A percentile compares a stretch with the other conserved stretches of the same genome.
Evolutionary conservation across 495 filamentous ascomycete genomes (phyloP).

Genomic region (Penicillium coprophilum): DNA sequence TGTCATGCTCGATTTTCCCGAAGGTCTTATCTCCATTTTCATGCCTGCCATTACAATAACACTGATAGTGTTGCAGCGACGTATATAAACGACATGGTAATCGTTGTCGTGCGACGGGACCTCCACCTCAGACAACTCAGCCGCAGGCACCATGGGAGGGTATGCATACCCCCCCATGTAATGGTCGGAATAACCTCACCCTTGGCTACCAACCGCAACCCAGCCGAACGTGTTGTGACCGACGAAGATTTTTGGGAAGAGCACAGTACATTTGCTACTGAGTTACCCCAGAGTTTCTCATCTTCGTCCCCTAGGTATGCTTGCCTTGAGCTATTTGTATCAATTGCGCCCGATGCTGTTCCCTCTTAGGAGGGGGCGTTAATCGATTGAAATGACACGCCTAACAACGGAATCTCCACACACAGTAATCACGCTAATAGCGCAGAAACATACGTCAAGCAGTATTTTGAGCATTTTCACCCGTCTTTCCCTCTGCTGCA

Average conservation of each 20-base stretch:
- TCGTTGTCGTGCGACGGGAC: conserved; percentile 8
- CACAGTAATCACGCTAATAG: conserved; percentile 1
- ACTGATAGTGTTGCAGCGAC: conserved; percentile 10
- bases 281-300: conserved; percentile 1
- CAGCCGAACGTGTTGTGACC: conserved; percentile 1
- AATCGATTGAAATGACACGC: not conserved
- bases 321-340: not conserved
- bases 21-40: conserved; percentile 11
- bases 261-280: conserved; percentile 10
- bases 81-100: conserved; percentile 16
- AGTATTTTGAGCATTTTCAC: conserved; percentile 20
- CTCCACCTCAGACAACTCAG: not conserved
- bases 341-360: not conserved
- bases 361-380: not conserved
- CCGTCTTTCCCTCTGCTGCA: conserved; percentile 15
- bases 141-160: conserved; percentile 1
- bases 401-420: not conserved
- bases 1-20: conserved; percentile 15
- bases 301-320: conserved; percentile 13
- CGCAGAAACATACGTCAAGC: conserved; percentile 15
- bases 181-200: not conserved
- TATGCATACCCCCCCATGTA: conserved; percentile 2
- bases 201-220: not conserved
- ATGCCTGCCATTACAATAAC: not conserved
- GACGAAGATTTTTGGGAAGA: conserved; percentile 6